Evolutionary conservation across 139 green algal genomes (phyloP), one percentile per base, ranked within the genome.

Genomic region (Yamagishiella unicocca): DNA sequence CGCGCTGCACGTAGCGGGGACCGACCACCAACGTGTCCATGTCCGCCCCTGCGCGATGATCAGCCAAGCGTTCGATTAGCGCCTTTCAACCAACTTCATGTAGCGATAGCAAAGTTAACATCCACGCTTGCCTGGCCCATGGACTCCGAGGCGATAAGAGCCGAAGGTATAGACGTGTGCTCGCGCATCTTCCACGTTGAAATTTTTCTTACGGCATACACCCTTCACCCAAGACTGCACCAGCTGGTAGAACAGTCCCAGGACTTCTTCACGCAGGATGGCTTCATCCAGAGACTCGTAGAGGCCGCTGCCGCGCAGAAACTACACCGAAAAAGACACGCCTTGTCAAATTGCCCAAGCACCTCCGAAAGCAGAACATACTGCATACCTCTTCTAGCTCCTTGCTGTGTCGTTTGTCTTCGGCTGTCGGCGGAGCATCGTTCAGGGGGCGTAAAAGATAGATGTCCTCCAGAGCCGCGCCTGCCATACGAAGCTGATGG

Each of bases 1-100:
- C 94, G 2, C 96, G 90, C 7, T 84, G 92, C 12, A 93, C 92
- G 79, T 97, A 96, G 10, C 72, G 86, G 8, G 97, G 97, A 0
- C 97, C 97, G 22, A 99, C 93, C 67, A 96, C 98, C 50, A 99
- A 91, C 10, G 97, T 98, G 85, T 99, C 97, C 89, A 99, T 99
- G 91, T 99, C 97, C 80, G 94, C 93, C 19, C 97, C 97, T 94
- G 96, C 67, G 75, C 24, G 38, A n/a, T n/a, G n/a, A n/a, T n/a
- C n/a, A n/a, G 14, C 68, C 29, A 27, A 61, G 50, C 14, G 14
- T 61, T 61, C 50, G 50, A 12, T 17, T 25, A 25, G 50, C 17
- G 17, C 17, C 12, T 61, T 61, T 61, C 50, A 61, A 61, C 17
- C 50, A 12, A 25, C 50, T 61, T n/a, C n/a, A n/a, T n/a, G n/a